Base-by-base conservation (phyloP, 768 basidiomycete genomes). In the Dendrothele bispora region DNA sequence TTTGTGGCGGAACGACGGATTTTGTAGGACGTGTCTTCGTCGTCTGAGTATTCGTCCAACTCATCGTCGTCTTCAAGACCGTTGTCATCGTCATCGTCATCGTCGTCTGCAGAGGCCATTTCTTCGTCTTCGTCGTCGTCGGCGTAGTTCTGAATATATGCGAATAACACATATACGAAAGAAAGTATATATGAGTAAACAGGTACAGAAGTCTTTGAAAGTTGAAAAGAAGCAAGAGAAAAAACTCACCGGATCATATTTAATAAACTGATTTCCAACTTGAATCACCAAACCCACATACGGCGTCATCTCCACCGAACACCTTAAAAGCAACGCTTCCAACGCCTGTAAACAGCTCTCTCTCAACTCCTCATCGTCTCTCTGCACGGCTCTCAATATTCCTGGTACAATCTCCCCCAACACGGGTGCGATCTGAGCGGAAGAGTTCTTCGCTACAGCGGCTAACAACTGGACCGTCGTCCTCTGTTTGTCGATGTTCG, bases 21-120 rank as follows among this genome's bases (percentile, higher is more conserved):
- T 67, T 98, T 98, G 80, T 97, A 98, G 0, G 95, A 98, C 10
- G 89, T 91, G 61, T 99, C 97, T 64, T 98, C 97, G 49, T 99
- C 97, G 57, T 99, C 97, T 5, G 92, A 93, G 65, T 97, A 98
- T 53, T 91, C 95, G 54, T 22, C 8, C 43, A 21, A 25, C 45
- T 58, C 5, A 11, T 69, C 86, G 59, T 58, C 88, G 86, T 89
- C 86, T 54, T 88, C 86, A 18, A 87, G 78, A 18, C 87, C 89
- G 15, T 79, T 84, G 21, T 86, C 90, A 4, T 90, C 91, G 1
- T 91, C 91, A 0, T 89, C 86, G 0, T 88, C 89, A 4, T 86
- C 88, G 15, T 71, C 79, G n/a, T 81, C 88, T 7, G 86, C 85
- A 58, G 91, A 77, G 5, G 67, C 73, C 77, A 79, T 79, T 50